Conservation (phyloP, 768 basidiomycete species). For the Lyophyllum shimeji region DNA sequence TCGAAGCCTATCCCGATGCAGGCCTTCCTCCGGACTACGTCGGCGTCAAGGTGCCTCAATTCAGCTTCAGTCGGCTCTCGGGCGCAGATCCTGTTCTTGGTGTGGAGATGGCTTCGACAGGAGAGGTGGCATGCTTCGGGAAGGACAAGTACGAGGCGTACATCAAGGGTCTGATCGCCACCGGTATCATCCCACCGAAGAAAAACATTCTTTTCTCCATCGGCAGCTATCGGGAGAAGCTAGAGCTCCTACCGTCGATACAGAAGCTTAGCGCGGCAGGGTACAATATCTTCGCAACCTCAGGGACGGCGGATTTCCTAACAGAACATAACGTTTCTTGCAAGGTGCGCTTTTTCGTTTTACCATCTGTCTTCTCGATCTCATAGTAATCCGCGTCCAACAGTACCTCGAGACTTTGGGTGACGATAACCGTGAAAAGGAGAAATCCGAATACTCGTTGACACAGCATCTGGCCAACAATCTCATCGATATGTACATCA, state of each 20-base stretch:
- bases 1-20: constrained; percentile 87
- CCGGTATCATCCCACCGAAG: constrained; percentile 91
- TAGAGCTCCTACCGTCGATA: constrained; percentile 92
- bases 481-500: constrained; percentile 99
- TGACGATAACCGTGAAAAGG: constrained; percentile 69
- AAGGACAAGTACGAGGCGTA: constrained; percentile 98
- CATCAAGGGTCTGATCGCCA: constrained; percentile 94
- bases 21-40: constrained; percentile 92
- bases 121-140: constrained; percentile 98
- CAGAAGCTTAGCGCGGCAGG: constrained; percentile 93
- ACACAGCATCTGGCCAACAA: constrained; percentile 96
- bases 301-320: constrained; percentile 97
- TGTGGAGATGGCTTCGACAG: constrained; percentile 99
- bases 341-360: constrained; percentile 56
- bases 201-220: constrained; percentile 98
- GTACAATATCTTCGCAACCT: constrained; percentile 95
- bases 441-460: constrained; percentile 97
- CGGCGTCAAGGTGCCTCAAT: constrained; percentile 99
- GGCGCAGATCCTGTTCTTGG: constrained; percentile 97
- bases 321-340: constrained; percentile 95
- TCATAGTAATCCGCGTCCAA: background rate
- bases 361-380: background rate
- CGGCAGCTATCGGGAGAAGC: constrained; percentile 95
- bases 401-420: constrained; percentile 89
- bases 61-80: constrained; percentile 94